Evolutionary conservation across 345 rosid genomes (phyloP).

Genomic region (Ricinus communis): DNA sequence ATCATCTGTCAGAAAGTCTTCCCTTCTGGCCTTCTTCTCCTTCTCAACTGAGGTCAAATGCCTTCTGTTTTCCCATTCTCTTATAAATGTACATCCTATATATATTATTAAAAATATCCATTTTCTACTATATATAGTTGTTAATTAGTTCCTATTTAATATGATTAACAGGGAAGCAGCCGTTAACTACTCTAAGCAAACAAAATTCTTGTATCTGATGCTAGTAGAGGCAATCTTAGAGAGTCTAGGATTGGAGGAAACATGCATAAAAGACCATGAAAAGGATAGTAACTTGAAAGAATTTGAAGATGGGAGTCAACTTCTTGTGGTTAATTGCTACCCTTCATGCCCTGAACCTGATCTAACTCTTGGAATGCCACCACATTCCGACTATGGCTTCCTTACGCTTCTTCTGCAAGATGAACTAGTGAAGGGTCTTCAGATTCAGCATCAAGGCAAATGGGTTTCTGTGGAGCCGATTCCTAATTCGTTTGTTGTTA

Average conservation of each 20-base stretch:
- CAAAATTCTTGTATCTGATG: slow-evolving; percentile 26
- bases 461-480: slow-evolving; percentile 39
- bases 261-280: neutral
- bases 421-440: slow-evolving; percentile 34
- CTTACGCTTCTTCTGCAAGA: slow-evolving; percentile 43
- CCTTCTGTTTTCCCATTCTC: neutral
- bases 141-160: too few species aligned
- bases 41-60: slow-evolving; percentile 25
- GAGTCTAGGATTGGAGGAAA: slow-evolving; percentile 29
- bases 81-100: too few species aligned
- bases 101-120: too few species aligned
- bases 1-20: slow-evolving; percentile 29
- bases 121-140: too few species aligned
- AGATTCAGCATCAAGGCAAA: slow-evolving; percentile 33
- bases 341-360: slow-evolving; percentile 45
- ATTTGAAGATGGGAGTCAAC: slow-evolving; percentile 25
- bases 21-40: slow-evolving; percentile 46
- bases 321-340: slow-evolving; percentile 30
- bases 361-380: slow-evolving; percentile 35
- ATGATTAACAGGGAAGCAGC: slow-evolving; percentile 35
- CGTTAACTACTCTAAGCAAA: slow-evolving; percentile 31
- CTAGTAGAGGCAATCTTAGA: slow-evolving; percentile 36
- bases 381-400: slow-evolving; percentile 47
- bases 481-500: slow-evolving; percentile 34
- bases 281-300: neutral